Percentiles rank a stretch among this genome's conserved stretches.
Evolutionary conservation across 305 asterid genomes (phyloP).

Genomic region (Fraxinus paxiana): DNA sequence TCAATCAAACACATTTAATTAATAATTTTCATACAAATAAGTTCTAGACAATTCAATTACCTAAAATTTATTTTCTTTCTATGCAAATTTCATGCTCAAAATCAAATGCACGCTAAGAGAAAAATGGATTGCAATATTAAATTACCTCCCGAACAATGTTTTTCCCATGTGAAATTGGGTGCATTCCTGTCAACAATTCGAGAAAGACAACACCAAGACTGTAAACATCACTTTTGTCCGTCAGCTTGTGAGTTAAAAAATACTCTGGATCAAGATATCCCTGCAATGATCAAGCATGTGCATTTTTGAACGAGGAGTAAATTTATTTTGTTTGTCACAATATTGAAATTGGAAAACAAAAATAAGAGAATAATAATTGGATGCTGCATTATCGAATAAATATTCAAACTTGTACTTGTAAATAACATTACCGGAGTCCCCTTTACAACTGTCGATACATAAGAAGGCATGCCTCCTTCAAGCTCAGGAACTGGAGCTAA

Average conservation of each 20-base stretch:
- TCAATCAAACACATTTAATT: not conserved
- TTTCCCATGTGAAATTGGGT: constrained; percentile 92
- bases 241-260: constrained; percentile 81
- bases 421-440: constrained; percentile 85
- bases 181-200: constrained; percentile 88
- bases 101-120: not conserved
- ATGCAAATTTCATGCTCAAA: too few relatives aligned
- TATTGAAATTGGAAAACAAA: not conserved
- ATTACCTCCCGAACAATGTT: constrained; percentile 93
- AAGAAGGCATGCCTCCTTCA: constrained; percentile 66
- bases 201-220: constrained; percentile 95
- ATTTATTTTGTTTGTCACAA: not conserved
- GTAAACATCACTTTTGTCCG: constrained; percentile 94
- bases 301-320: not conserved
- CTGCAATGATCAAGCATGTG: constrained; percentile 34
- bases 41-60: too few relatives aligned
- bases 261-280: constrained; percentile 99
- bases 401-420: not conserved
- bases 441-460: constrained; percentile 85
- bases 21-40: not conserved
- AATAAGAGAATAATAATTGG: not conserved
- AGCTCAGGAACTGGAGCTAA: constrained; percentile 80
- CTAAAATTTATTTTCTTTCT: not conserved
- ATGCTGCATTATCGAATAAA: not conserved
- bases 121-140: not conserved